Conservation (phyloP, 2,329 filamentous ascomycete species). For the Paracoccidioides brasiliensis region DNA sequence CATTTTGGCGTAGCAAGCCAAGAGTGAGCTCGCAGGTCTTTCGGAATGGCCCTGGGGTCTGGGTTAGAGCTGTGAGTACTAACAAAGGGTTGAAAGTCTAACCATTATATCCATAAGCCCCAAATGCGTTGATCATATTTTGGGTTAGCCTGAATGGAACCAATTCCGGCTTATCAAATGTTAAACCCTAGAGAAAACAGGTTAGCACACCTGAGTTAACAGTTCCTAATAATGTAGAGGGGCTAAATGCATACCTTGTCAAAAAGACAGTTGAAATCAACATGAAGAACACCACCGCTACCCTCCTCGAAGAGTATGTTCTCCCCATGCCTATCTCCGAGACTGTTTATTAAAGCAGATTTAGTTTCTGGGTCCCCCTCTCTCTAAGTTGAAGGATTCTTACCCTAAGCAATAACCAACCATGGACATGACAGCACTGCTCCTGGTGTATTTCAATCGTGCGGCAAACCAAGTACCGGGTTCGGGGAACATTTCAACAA, state of each 20-base stretch:
- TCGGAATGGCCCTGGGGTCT: constrained; percentile 56
- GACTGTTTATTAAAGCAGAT: constrained; percentile 25
- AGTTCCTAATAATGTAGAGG: neutral
- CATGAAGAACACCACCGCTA: constrained; percentile 87
- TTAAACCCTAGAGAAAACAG: constrained; percentile 46
- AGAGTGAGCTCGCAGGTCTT: constrained; percentile 83
- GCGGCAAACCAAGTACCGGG: constrained; percentile 86
- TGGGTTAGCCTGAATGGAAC: constrained; percentile 95
- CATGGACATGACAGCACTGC: constrained; percentile 99
- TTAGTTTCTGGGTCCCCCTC: constrained; percentile 4
- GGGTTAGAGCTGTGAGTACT: neutral
- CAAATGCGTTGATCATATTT: constrained; percentile 98
- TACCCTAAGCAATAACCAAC: constrained; percentile 79
- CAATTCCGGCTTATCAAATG: constrained; percentile 84
- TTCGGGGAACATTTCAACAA: constrained; percentile 86
- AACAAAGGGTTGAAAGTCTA: constrained; percentile 4
- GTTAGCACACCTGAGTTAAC: constrained; percentile 4
- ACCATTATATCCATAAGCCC: constrained; percentile 79
- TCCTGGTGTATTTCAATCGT: constrained; percentile 77
- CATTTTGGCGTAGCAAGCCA: constrained; percentile 69
- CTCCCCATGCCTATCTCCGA: constrained; percentile 92
- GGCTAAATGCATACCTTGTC: constrained; percentile 49
- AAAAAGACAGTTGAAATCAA: constrained; percentile 99
- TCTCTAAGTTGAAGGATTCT: constrained; percentile 7
- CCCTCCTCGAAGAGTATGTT: constrained; percentile 93